Evolutionary conservation across 176 grass and related monocot species (phyloP).

Genomic region (Musa acuminata): DNA sequence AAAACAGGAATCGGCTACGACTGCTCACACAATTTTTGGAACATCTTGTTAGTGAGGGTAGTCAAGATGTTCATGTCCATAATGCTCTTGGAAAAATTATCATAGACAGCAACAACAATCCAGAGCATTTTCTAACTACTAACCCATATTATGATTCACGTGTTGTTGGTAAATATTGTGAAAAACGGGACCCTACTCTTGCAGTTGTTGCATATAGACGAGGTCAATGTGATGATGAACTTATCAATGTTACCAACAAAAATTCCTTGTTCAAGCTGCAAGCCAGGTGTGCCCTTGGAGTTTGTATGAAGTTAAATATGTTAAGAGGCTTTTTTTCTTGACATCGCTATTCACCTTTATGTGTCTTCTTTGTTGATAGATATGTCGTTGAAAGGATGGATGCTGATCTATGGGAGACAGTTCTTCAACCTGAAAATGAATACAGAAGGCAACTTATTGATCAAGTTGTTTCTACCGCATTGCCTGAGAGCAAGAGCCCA

Average conservation of each 20-base stretch:
- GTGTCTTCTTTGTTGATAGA: conserved; percentile 34
- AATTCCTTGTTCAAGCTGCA: conserved; percentile 94
- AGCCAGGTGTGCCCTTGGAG: conserved; percentile 51
- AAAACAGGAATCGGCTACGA: conserved; percentile 70
- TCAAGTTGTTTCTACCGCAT: conserved; percentile 94
- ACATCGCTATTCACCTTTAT: neutral
- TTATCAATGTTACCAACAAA: conserved; percentile 88
- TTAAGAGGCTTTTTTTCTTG: neutral
- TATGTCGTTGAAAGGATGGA: conserved; percentile 99
- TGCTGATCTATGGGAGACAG: conserved; percentile 89
- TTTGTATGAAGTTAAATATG: conserved; percentile 11
- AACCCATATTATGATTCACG: conserved; percentile 97
- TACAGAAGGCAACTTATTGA: conserved; percentile 97
- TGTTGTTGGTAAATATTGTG: conserved; percentile 96
- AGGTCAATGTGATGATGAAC: conserved; percentile 90
- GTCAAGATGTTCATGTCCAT: conserved; percentile 97
- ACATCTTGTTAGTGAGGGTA: conserved; percentile 88
- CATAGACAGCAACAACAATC: conserved; percentile 94
- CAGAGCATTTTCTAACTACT: conserved; percentile 92
- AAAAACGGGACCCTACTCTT: conserved; percentile 89
- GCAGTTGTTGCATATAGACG: conserved; percentile 92
- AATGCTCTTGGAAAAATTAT: conserved; percentile 97
- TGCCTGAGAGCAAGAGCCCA: conserved; percentile 96
- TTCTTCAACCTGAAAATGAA: conserved; percentile 96
- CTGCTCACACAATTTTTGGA: conserved; percentile 91